Evolutionary conservation across 192 early-diverging fungal species (phyloP), one percentile per base, ranked within the genome.

Genomic region (Coemansia sp.): DNA sequence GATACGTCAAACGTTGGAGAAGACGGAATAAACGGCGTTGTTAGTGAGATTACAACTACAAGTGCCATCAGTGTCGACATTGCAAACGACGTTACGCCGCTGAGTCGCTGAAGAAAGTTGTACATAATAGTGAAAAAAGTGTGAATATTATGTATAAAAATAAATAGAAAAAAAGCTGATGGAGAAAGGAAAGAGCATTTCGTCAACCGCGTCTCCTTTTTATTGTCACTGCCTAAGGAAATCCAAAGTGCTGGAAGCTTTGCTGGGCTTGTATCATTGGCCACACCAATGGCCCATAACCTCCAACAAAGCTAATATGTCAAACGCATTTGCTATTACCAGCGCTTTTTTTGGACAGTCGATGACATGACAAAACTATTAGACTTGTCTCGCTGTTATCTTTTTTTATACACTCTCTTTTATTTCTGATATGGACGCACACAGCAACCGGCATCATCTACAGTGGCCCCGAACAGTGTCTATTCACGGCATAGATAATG

Each of bases 21-120:
- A 11, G 75, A 78, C 16, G 75, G 80, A 38, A 78, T 63, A 24
- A 78, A 55, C 16, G 76, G 80, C 30, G 75, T 78, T 0, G 69
- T 72, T 7, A 75, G 24, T 8, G 75, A 68, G 62, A 83, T 83
- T 66, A 78, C 27, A 22, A 83, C 59, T 20, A 62, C 63, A 1
- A 83, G 35, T 22, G 69, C 76, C 80, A 83, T 78, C 18, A 83
- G 72, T 60, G 67, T 72, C 24, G 80, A 75, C 75, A 83, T 74
- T 29, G 75, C 80, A 58, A 83, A 78, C 68, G 80, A 83, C 52
- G 75, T 74, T 32, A 83, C 59, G 29, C 75, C 67, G 69, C 80
- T 74, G 27, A 83, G 59, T 11, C 80, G 75, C 62, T 83, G 80
- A n/a, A 83, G 56, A 56, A 83, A 45, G 52, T 83, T 83, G 72